These are phyloP conservation scores for Xylariaceae sp. DNA, from an alignment of 2,329 filamentous ascomycete species.

Conservation along the genomic window DNA sequence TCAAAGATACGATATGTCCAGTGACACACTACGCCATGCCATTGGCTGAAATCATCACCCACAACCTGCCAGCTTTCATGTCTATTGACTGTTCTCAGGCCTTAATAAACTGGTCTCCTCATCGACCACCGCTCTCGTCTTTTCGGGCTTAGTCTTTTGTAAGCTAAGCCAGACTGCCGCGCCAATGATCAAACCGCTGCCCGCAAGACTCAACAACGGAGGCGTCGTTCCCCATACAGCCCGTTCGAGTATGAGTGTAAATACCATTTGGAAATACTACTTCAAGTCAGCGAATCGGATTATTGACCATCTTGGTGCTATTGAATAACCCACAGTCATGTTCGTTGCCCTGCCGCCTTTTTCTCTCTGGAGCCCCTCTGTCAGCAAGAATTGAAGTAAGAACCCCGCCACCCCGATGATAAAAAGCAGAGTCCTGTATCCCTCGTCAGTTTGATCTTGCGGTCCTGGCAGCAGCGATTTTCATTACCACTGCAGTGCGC, in stretches of 20 bases:
- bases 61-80: too few species aligned
- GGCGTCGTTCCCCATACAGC: conserved; percentile 42
- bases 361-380: conserved; percentile 67
- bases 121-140: conserved; percentile 22
- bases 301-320: background rate
- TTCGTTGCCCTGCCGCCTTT: conserved; percentile 43
- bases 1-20: too few species aligned
- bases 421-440: conserved; percentile 49
- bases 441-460: background rate
- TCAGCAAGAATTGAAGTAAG: conserved; percentile 73
- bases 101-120: conserved; percentile 35
- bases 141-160: conserved; percentile 34
- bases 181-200: conserved; percentile 38
- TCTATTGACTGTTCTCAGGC: too few species aligned
- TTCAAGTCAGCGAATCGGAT: background rate
- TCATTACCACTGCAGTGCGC: conserved; percentile 45
- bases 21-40: too few species aligned
- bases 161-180: conserved; percentile 41
- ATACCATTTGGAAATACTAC: conserved; percentile 33
- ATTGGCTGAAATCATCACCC: conserved; percentile 6
- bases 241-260: conserved; percentile 36
- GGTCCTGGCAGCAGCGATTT: too few species aligned
- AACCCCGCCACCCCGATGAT: conserved; percentile 68
- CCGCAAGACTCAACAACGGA: conserved; percentile 35
- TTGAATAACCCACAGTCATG: conserved; percentile 28